A percentile compares a stretch with the other conserved stretches of the same genome.
Conservation (phyloP, 495 filamentous ascomycete genomes). For the Podospora conica region DNA sequence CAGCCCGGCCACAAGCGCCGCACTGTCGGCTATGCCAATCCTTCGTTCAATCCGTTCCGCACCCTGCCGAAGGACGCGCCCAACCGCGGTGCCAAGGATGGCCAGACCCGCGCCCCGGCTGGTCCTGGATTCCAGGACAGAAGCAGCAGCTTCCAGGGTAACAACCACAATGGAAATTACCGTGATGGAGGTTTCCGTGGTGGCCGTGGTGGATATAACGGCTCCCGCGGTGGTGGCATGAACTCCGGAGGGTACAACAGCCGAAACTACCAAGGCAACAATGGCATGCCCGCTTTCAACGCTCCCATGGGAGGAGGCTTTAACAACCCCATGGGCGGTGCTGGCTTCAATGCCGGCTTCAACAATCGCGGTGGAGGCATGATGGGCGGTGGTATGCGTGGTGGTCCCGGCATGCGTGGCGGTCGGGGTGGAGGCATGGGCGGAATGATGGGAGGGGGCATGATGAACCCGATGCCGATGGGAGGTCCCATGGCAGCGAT, state of each 20-base stretch:
- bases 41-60: constrained; percentile 77
- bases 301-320: constrained; percentile 39
- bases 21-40: constrained; percentile 67
- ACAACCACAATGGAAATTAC: constrained; percentile 5
- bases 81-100: constrained; percentile 62
- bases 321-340: constrained; percentile 55
- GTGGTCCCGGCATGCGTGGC: constrained; percentile 63
- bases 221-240: constrained; percentile 25
- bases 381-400: constrained; percentile 64
- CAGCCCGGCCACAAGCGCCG: constrained; percentile 57
- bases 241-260: constrained; percentile 46
- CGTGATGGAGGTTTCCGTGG: constrained; percentile 28
- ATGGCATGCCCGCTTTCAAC: constrained; percentile 34
- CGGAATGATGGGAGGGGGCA: constrained; percentile 24
- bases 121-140: constrained; percentile 33
- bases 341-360: constrained; percentile 51
- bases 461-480: constrained; percentile 15
- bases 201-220: constrained; percentile 35
- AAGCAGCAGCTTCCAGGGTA: constrained; percentile 34
- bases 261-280: constrained; percentile 28
- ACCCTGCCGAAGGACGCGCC: constrained; percentile 90
- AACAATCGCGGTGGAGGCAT: constrained; percentile 55
- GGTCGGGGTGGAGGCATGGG: constrained; percentile 54
- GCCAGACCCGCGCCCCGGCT: constrained; percentile 39
- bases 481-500: constrained; percentile 31